Percentiles rank a stretch among this genome's conserved stretches.
These are phyloP conservation scores for Saccharomyces hybrid DNA, from an alignment of 1,139 yeast species.

Conservation along the genomic window DNA sequence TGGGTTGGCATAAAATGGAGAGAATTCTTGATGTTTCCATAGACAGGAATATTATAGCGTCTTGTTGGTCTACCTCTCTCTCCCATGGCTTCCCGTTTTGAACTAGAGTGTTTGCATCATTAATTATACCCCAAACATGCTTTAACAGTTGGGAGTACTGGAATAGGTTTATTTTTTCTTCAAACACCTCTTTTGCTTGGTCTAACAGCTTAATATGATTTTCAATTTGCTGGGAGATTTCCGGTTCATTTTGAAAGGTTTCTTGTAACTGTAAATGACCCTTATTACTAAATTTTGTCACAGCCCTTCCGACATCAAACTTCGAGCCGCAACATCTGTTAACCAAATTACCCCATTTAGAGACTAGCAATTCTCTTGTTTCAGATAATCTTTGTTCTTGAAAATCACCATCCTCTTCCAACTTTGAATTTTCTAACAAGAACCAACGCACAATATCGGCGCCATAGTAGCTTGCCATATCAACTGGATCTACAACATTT, in stretches of 20 bases:
- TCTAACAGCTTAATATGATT: conserved; percentile 29
- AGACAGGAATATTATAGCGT: conserved; percentile 52
- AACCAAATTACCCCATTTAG: conserved; percentile 75
- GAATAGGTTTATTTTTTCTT: conserved; percentile 39
- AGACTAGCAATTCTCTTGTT: conserved; percentile 61
- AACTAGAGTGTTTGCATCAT: conserved; percentile 56
- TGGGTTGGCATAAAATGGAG: conserved; percentile 60
- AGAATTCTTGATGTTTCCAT: conserved; percentile 66
- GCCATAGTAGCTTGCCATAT: conserved; percentile 53
- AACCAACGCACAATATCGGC: conserved; percentile 71
- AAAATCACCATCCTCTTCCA: conserved; percentile 75
- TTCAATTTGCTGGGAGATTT: conserved; percentile 5
- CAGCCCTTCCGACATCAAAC: conserved; percentile 50
- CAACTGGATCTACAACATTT: conserved; percentile 86
- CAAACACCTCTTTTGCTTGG: conserved; percentile 34
- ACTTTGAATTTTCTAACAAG: conserved; percentile 65
- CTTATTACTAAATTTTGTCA: conserved; percentile 11
- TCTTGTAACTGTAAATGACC: neutral
- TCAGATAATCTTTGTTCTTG: conserved; percentile 49
- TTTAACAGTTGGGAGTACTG: conserved; percentile 55
- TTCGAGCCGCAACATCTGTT: conserved; percentile 66
- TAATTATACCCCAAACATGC: conserved; percentile 55
- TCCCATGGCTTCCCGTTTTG: conserved; percentile 60
- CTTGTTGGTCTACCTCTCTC: conserved; percentile 34
- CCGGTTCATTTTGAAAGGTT: conserved; percentile 5